Base-by-base conservation (phyloP, 2,329 filamentous ascomycete genomes). In the Calonectria fujianensis region DNA sequence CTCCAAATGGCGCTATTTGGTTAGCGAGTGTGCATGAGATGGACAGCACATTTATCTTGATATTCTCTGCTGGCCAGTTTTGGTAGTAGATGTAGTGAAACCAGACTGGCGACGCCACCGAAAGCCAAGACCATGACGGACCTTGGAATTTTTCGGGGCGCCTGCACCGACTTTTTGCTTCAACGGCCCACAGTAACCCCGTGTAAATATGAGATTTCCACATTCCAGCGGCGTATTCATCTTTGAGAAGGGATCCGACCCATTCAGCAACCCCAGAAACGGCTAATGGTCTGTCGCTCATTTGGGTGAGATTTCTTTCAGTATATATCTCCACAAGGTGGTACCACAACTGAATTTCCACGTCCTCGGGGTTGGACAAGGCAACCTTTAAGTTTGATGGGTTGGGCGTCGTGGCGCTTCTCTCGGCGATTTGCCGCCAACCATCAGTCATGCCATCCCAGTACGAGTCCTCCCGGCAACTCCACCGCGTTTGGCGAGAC, bases 71-170 rank as follows among this genome's bases (percentile, higher is more conserved):
- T 3, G 65, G 48, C 65, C 50, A 68, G 14, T n/a, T 41, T 41
- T 54, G 45, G 27, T 68, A 68, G 37, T 68, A 52, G 16, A 68
- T 29, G 16, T 54, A 68, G 14, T 54, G 65, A 16, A 68, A 68
- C 45, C 50, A 39, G 16, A 68, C 35, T 9, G 65, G 65, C n/a
- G 45, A 50, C 4, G 13, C 35, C 18, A 52, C 48, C 11, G 48
- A 68, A n/a, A 68, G 29, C 65, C 65, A 68, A 20, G 65, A 68
- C 65, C 65, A 68, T 11, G 65, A 68, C 4, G 65, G 65, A 7
- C 65, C 65, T 52, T 68, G 45, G 24, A 68, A 68, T 20, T 50
- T 14, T 6, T 24, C 13, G n/a, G 65, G 65, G 14, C 65, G 65
- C 10, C 5, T 29, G 7, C n/a, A 18, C 13, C 65, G 65, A 24